phyloP scores from a whole-genome alignment of 2,329 filamentous ascomycete species.

The Colletotrichum tabaci region DNA sequence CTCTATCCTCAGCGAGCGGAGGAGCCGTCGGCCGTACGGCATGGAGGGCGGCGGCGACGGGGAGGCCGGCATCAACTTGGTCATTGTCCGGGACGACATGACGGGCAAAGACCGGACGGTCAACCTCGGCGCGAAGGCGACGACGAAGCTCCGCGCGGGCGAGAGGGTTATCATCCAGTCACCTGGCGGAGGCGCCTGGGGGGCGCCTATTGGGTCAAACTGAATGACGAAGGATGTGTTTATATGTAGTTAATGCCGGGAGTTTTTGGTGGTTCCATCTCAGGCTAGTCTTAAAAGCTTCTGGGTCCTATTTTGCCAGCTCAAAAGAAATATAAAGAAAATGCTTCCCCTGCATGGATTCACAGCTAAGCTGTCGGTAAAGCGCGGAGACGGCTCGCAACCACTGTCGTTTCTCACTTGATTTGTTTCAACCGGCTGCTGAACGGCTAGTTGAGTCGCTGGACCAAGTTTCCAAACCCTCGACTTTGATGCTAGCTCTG shows the following conservation, averaged over 20 bases:
- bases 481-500: too few species aligned
- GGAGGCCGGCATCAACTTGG: slow-evolving; percentile 77
- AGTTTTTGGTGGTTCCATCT: background rate
- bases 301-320: too few species aligned
- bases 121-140: slow-evolving; percentile 41
- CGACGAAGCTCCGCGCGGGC: slow-evolving; percentile 37
- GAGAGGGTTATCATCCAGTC: slow-evolving; percentile 42
- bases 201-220: slow-evolving; percentile 20
- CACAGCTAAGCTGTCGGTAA: too few species aligned
- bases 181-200: slow-evolving; percentile 40
- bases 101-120: slow-evolving; percentile 52
- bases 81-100: slow-evolving; percentile 62
- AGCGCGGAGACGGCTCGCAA: background rate
- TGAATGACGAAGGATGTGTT: background rate
- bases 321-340: background rate
- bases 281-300: too few species aligned
- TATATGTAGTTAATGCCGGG: background rate
- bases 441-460: too few species aligned
- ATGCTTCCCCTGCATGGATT: too few species aligned
- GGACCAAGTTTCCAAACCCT: too few species aligned
- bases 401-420: background rate
- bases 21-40: slow-evolving; percentile 83
- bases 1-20: slow-evolving; percentile 82
- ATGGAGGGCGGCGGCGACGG: slow-evolving; percentile 80
- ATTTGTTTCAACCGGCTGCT: background rate